Conservation (phyloP, 345 rosid species). For the Salix exigua region DNA sequence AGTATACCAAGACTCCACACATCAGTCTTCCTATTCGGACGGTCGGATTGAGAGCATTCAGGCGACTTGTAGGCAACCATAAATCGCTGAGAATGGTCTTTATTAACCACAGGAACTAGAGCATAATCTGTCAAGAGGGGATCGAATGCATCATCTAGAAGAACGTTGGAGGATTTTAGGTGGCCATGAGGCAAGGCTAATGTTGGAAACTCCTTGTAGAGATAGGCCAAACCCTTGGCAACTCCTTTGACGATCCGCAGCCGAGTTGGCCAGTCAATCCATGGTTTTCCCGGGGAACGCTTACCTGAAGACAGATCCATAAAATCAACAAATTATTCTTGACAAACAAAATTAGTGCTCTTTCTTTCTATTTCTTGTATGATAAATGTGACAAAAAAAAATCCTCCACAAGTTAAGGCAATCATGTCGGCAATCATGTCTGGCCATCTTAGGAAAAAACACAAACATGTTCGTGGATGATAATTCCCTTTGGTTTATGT, state of each 20-base stretch:
- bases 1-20: slow-evolving; percentile 95
- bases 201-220: slow-evolving; percentile 48
- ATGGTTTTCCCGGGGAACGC: slow-evolving; percentile 38
- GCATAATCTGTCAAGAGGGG: slow-evolving; percentile 64
- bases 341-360: too few relatives aligned
- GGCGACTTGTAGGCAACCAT: slow-evolving; percentile 85
- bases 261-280: slow-evolving; percentile 72
- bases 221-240: slow-evolving; percentile 61
- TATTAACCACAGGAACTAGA: slow-evolving; percentile 49
- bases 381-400: too few relatives aligned
- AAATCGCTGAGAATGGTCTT: slow-evolving; percentile 59
- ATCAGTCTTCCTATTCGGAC: slow-evolving; percentile 55
- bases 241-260: slow-evolving; percentile 79
- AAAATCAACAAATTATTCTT: background rate
- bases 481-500: background rate
- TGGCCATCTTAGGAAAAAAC: too few relatives aligned
- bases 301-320: slow-evolving; percentile 34
- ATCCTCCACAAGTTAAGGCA: background rate
- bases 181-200: slow-evolving; percentile 70
- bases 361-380: background rate
- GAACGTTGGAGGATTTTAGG: slow-evolving; percentile 81
- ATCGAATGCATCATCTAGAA: slow-evolving; percentile 48
- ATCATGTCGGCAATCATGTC: too few relatives aligned
- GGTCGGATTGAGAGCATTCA: slow-evolving; percentile 47
- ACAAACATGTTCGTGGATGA: background rate